Conservation (phyloP, 2,329 filamentous ascomycete species). For the Rutstroemia sp. region DNA sequence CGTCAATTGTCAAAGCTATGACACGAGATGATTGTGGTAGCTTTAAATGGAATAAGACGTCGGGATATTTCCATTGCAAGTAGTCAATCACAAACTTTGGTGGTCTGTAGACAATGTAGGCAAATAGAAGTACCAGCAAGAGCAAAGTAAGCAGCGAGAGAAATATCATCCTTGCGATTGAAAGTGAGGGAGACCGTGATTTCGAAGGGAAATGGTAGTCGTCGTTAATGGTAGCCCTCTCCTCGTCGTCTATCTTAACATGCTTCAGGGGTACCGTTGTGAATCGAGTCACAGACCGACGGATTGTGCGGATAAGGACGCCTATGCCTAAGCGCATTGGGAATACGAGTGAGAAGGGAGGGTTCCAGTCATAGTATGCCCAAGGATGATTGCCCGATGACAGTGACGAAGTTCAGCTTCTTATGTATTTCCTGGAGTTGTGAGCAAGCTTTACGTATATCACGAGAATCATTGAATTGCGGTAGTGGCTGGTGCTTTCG, state of each 20-base stretch:
- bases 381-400: not conserved
- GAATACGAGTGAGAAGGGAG: not conserved
- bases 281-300: not conserved
- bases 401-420: too few relatives aligned
- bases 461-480: too few relatives aligned
- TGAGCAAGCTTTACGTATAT: too few relatives aligned
- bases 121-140: constrained; percentile 30
- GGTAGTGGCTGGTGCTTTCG: too few relatives aligned
- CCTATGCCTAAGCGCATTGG: constrained; percentile 7
- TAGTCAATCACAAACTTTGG: constrained; percentile 63
- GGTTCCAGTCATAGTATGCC: not conserved
- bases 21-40: constrained; percentile 52
- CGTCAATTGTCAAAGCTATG: constrained; percentile 80
- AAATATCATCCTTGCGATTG: constrained; percentile 15
- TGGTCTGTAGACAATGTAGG: constrained; percentile 76
- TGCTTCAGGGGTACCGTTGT: constrained; percentile 16
- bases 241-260: constrained; percentile 29
- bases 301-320: not conserved
- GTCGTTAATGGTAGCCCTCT: constrained; percentile 9
- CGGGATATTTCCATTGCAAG: constrained; percentile 64
- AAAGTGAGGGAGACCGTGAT: not conserved
- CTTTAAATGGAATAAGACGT: constrained; percentile 67
- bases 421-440: too few relatives aligned
- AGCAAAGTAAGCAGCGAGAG: constrained; percentile 17
- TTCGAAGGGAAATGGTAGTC: not conserved